Percentiles rank a stretch among this genome's conserved stretches.
Evolutionary conservation across 495 filamentous ascomycete species (phyloP).

Genomic region (Talaromyces thailandensis): DNA sequence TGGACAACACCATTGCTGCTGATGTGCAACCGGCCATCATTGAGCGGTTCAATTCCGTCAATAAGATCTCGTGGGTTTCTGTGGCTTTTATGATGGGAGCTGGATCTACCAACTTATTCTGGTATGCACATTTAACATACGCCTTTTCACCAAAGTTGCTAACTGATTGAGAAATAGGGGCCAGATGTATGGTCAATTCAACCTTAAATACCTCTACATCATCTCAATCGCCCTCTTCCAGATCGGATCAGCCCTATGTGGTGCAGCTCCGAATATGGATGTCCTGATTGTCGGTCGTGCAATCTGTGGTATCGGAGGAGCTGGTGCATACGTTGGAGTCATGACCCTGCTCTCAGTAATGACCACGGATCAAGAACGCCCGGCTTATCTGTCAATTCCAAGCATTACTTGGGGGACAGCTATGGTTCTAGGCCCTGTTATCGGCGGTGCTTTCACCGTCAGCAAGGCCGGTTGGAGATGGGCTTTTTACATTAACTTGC

Average conservation of each 20-base stretch:
- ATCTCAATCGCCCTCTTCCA: slow-evolving; percentile 18
- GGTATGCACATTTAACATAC: slow-evolving; percentile 12
- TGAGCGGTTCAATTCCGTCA: slow-evolving; percentile 35
- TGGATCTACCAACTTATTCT: slow-evolving; percentile 35
- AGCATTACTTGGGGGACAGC: slow-evolving; percentile 33
- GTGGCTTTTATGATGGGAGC: slow-evolving; percentile 44
- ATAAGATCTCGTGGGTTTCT: slow-evolving; percentile 47
- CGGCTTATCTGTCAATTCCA: slow-evolving; percentile 32
- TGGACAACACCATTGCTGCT: slow-evolving; percentile 56
- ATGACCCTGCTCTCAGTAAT: slow-evolving; percentile 34
- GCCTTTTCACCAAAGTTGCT: neutral
- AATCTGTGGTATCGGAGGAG: slow-evolving; percentile 30
- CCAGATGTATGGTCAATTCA: slow-evolving; percentile 35
- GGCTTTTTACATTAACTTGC: neutral
- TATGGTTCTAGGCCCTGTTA: slow-evolving; percentile 40
- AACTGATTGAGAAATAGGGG: slow-evolving; percentile 10
- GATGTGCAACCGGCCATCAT: slow-evolving; percentile 48
- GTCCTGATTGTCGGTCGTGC: slow-evolving; percentile 24
- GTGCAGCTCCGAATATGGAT: slow-evolving; percentile 20
- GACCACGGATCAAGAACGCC: slow-evolving; percentile 31
- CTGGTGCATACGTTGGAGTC: slow-evolving; percentile 38
- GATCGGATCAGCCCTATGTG: slow-evolving; percentile 21
- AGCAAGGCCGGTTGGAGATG: slow-evolving; percentile 18
- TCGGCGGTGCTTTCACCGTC: slow-evolving; percentile 46
- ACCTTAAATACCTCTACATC: slow-evolving; percentile 23